Evolutionary conservation across 2,329 filamentous ascomycete species (phyloP).

Genomic region (Dothistroma septosporum): DNA sequence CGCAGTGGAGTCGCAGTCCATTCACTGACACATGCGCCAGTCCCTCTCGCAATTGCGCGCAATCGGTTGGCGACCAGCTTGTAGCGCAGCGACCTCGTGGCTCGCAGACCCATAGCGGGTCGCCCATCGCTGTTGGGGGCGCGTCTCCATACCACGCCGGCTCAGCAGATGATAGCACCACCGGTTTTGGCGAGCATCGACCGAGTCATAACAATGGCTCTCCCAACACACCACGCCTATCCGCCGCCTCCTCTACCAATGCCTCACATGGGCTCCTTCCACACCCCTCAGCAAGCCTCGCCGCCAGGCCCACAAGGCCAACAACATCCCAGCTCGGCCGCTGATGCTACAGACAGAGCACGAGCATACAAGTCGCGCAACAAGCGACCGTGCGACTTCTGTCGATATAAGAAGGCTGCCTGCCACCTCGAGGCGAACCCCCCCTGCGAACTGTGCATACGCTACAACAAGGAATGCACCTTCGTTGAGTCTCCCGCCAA

Average conservation of each 20-base stretch:
- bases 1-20: not conserved
- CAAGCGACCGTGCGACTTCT: conserved; percentile 46
- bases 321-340: conserved; percentile 8
- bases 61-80: not conserved
- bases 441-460: conserved; percentile 43
- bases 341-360: conserved; percentile 27
- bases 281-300: conserved; percentile 5
- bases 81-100: not conserved
- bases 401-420: conserved; percentile 44
- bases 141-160: not conserved
- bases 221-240: conserved; percentile 7
- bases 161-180: not conserved
- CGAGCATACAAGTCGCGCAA: conserved; percentile 37
- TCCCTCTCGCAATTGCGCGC: not conserved
- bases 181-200: not conserved
- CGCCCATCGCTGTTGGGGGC: not conserved
- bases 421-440: conserved; percentile 43
- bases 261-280: conserved; percentile 2
- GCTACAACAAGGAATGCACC: conserved; percentile 43
- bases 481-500: conserved; percentile 42
- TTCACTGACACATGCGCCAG: not conserved
- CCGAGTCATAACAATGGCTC: not conserved
- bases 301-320: conserved; percentile 1
- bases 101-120: not conserved
- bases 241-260: conserved; percentile 5